Evolutionary conservation across 2,329 filamentous ascomycete species (phyloP), one percentile per base, ranked within the genome.

Genomic region (Neonectria faginata): DNA sequence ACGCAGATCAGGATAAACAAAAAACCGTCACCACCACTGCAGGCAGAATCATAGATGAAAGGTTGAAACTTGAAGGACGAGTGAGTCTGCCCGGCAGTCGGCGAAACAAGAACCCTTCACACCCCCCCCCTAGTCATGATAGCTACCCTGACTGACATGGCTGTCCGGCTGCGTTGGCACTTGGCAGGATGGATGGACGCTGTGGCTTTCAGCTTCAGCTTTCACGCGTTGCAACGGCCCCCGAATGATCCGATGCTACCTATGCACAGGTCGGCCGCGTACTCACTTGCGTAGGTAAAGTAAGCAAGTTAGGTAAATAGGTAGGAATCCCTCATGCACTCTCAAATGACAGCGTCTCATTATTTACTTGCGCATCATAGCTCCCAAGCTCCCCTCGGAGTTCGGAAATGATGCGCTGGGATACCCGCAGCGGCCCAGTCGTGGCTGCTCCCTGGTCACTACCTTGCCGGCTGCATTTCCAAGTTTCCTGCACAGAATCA

Each of bases 81-180:
- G 56, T 39, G 51, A 51, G 56, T 39, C 54, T 29, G 56, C 47
- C 56, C 55, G 55, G 56, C 36, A 59, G 45, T 64, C 56, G 61
- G 61, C 45, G 33, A 60, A 64, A 64, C 39, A 44, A 58, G 47
- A 29, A 12, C 29, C 52, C 42, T 50, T 44, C 25, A 25, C 42
- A 47, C 20, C 22, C n/a, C 54, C 64, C 61, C 64, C 67, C 60
- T 67, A 48, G 64, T 68, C 60, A 53, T 64, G 64, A 69, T 69
- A 70, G 18, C 64, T 69, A 54, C 50, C 39, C 39, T 54, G 48
- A 51, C 36, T 59, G 55, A 57, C 56, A 50, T 60, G 57, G 57
- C 57, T 29, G 25, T 25, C 25, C 6, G 25, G 25, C 9, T 51
- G 25, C 57, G 57, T 44, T 51, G 50, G 20, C 31, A 27, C 41